Percentiles rank a stretch among this genome's conserved stretches.
phyloP scores from a whole-genome alignment of 768 basidiomycete species.

The Boletus rufocinnamomeus region DNA sequence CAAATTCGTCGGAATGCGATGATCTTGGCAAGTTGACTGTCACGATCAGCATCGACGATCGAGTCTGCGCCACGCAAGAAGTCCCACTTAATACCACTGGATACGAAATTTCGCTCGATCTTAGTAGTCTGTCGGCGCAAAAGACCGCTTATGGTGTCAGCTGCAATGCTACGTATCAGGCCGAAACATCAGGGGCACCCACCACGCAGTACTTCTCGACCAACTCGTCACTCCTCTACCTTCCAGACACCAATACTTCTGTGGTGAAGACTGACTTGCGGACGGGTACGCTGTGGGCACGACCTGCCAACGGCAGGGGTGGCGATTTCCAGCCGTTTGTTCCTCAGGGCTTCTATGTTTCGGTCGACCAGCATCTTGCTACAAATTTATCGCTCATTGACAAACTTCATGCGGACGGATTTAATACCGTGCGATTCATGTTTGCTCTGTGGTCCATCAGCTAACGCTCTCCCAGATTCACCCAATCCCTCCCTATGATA shows the following conservation, averaged over 20 bases:
- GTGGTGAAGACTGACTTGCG: conserved; percentile 52
- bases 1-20: background rate
- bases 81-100: conserved; percentile 43
- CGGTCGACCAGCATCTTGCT: conserved; percentile 55
- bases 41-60: conserved; percentile 34
- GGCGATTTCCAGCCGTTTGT: conserved; percentile 43
- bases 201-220: conserved; percentile 34
- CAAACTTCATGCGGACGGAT: conserved; percentile 59
- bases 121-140: conserved; percentile 34
- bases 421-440: conserved; percentile 23
- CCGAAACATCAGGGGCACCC: background rate
- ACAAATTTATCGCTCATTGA: conserved; percentile 54
- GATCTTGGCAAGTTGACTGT: conserved; percentile 26
- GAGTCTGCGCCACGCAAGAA: conserved; percentile 22
- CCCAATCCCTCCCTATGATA: conserved; percentile 66
- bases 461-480: conserved; percentile 56
- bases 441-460: background rate
- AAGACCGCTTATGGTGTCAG: conserved; percentile 34
- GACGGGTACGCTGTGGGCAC: conserved; percentile 46
- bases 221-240: conserved; percentile 39
- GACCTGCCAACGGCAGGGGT: conserved; percentile 30
- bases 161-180: conserved; percentile 36
- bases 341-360: conserved; percentile 76
- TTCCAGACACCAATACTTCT: conserved; percentile 38
- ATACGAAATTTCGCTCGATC: conserved; percentile 36